Evolutionary conservation across 2,329 filamentous ascomycete genomes (phyloP).

Genomic region (Cryoendolithus antarcticus): DNA sequence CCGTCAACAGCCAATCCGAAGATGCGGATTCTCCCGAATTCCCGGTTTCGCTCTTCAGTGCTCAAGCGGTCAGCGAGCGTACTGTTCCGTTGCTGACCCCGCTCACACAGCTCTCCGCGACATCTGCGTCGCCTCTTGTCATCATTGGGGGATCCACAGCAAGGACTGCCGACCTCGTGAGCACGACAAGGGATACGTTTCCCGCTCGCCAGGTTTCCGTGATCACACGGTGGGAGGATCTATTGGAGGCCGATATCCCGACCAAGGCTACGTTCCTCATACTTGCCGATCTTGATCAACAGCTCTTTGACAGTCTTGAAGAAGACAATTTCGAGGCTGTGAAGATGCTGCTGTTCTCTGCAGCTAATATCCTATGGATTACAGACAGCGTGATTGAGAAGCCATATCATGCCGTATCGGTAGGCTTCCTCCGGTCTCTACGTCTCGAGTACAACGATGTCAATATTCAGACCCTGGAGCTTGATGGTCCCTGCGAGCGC

Average conservation of each 20-base stretch:
- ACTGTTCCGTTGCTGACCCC: not conserved
- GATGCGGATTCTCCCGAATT: constrained; percentile 2
- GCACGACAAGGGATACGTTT: no score
- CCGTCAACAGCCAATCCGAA: constrained; percentile 15
- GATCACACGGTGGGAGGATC: no score
- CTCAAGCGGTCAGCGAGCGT: constrained; percentile 5
- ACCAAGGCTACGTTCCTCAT: constrained; percentile 8
- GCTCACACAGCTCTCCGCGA: not conserved
- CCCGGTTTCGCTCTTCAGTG: not conserved
- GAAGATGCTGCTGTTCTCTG: constrained; percentile 6
- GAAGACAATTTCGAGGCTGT: constrained; percentile 6
- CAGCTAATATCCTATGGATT: constrained; percentile 8
- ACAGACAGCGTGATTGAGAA: not conserved
- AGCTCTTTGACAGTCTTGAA: constrained; percentile 8
- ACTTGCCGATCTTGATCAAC: constrained; percentile 9
- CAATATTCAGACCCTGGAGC: not conserved
- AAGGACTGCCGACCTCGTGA: no score
- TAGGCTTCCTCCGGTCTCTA: not conserved
- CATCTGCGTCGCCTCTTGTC: no score
- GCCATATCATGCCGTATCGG: not conserved
- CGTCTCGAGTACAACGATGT: not conserved
- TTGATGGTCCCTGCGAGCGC: not conserved
- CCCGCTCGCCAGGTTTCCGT: no score
- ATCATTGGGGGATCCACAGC: no score
- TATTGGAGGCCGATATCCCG: not conserved